phyloP scores from a whole-genome alignment of 176 grass and related monocot genomes.

The Secale cereale region DNA sequence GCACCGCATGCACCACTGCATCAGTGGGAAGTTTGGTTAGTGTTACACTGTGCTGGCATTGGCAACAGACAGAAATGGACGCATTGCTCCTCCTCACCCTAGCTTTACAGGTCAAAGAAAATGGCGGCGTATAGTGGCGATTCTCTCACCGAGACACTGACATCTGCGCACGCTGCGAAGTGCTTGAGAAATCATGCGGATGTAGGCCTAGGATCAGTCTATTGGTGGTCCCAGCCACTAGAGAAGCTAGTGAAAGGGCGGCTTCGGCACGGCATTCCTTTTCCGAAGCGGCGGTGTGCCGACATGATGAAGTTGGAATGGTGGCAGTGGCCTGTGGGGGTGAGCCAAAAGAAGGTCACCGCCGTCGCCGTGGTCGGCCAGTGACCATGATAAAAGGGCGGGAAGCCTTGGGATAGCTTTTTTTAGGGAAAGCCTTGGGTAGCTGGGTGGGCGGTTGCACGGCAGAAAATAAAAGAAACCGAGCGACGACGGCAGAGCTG shows the following conservation, averaged over 20 bases:
- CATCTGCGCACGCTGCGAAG: background rate
- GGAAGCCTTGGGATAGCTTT: too few relatives aligned
- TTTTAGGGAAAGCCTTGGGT: too few relatives aligned
- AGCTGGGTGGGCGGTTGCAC: background rate
- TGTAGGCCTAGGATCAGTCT: background rate
- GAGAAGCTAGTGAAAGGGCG: background rate
- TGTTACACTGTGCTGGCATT: background rate
- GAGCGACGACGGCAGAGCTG: background rate
- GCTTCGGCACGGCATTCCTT: background rate
- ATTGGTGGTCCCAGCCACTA: background rate
- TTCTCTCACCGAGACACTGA: background rate
- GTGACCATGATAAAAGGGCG: too few relatives aligned
- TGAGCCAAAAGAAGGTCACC: too few relatives aligned
- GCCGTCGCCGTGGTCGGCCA: too few relatives aligned
- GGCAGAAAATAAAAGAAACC: background rate
- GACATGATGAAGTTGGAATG: conserved; percentile 31
- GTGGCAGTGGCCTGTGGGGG: conserved; percentile 3
- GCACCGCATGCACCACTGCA: background rate
- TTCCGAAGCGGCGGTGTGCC: conserved; percentile 17
- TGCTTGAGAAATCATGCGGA: background rate
- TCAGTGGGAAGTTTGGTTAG: conserved; percentile 28
- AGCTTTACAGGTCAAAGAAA: background rate
- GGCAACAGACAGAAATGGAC: background rate
- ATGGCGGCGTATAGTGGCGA: too few relatives aligned
- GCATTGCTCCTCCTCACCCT: background rate